Evolutionary conservation across 345 rosid species (phyloP).

Genomic region (Excoecaria cochinchinensis): DNA sequence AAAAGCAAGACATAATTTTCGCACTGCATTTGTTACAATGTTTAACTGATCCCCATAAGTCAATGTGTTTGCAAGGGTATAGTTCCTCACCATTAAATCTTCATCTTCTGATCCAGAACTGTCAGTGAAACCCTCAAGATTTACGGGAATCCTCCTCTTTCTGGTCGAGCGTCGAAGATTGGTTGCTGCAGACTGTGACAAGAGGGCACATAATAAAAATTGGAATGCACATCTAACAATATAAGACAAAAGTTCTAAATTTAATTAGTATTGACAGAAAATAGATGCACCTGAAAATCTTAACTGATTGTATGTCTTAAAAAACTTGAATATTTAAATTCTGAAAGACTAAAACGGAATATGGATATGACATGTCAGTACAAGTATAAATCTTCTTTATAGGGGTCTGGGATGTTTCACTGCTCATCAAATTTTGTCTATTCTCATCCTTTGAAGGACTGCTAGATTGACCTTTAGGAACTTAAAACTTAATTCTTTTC

Average conservation of each 20-base stretch:
- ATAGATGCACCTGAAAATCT: slow-evolving; percentile 4
- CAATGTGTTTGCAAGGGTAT: slow-evolving; percentile 11
- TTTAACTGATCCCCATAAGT: slow-evolving; percentile 4
- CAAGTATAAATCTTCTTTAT: not conserved
- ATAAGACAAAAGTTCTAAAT: slow-evolving; percentile 6
- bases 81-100: slow-evolving; percentile 77
- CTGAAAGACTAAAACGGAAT: not conserved
- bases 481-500: not conserved
- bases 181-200: slow-evolving; percentile 54
- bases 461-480: not conserved
- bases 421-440: no score
- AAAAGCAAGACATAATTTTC: not conserved
- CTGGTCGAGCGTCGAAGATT: slow-evolving; percentile 97
- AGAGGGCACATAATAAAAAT: slow-evolving; percentile 17
- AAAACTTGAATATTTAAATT: slow-evolving; percentile 4
- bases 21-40: not conserved
- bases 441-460: not conserved
- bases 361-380: not conserved
- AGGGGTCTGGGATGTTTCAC: no score
- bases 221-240: slow-evolving; percentile 5
- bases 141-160: slow-evolving; percentile 80
- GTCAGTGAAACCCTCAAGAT: slow-evolving; percentile 76
- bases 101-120: slow-evolving; percentile 96
- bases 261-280: slow-evolving; percentile 22
- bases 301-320: not conserved